Evolutionary conservation across 176 grass and related monocot genomes (phyloP), one percentile per base, ranked within the genome.

Genomic region (Juncus effusus): DNA sequence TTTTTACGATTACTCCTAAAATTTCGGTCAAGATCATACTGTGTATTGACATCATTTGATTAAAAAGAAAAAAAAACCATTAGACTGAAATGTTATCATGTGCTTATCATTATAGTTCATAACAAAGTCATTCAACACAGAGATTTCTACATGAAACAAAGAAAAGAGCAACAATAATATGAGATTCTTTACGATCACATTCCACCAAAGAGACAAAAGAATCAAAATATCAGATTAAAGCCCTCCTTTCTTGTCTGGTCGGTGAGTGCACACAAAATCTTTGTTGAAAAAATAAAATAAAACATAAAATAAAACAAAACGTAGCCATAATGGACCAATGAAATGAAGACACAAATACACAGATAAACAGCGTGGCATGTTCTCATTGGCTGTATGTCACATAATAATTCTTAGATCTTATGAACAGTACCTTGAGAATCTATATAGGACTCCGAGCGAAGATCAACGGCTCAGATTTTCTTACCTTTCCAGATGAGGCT

Each of bases 171-270:
- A 47, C 44, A 47, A 47, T 47, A 57, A 57, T 57, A 14, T 70
- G 51, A 47, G 38, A 70, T 57, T 70, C 37, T 57, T 16, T 12
- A 19, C 61, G 14, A 41, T 66, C 16, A 36, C 44, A 13, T 2
- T 67, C 16, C 63, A 36, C 16, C 63, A 36, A 51, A 37, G 63
- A 66, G 9, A 67, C 9, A 67, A 66, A 66, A 66, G 63, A 42
- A 66, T 65, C 63, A 5, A 51, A 51, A 49, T 65, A 47, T 11
- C 49, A 45, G 16, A 6, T 45, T n/a, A 49, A 10, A 14, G 14
- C 6, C 61, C 14, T 36, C 14, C 49, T 58, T 70, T 70, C 16
- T 7, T 4, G 49, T 13, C 36, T 69, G 65, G 65, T 70, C 51
- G 51, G 66, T 70, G 51, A 66, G 19, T 28, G 19, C 19, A 47